Evolutionary conservation across 2,329 filamentous ascomycete species (phyloP), one percentile per base, ranked within the genome.

Genomic region (Paraphaeosphaeria minitans): DNA sequence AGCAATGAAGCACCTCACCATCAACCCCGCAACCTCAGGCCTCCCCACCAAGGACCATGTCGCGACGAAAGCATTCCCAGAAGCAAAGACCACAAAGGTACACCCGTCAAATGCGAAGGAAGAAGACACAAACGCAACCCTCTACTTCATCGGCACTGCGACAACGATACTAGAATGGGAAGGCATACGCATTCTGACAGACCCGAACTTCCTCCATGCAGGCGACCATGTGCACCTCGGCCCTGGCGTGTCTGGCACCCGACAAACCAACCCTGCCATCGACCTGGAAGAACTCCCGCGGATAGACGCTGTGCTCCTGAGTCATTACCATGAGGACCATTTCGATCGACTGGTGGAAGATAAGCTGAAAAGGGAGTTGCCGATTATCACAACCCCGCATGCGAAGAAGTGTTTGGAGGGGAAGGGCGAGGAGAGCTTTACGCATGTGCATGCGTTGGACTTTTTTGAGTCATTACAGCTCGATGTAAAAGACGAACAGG

Each of bases 161-260:
- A 86, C 84, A 2, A 85, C 83, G 0, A 77, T 87, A 41, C 72
- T 86, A 43, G 80, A 84, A 69, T 86, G 82, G 82, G 72, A 79
- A 59, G 81, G 80, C 45, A 71, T 84, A 48, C 80, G 83, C 31
- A 78, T 87, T 60, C 79, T 87, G 50, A 87, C 84, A 0, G 84
- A 80, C 57, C 71, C 70, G 12, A 73, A 74, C 61, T 89, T 90
- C 73, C 80, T 90, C 0, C 87, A 88, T 65, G 82, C 82, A 1
- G 86, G 87, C 33, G 86, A 89, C 66, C 85, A 89, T 64, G 86
- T 89, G 9, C 87, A 89, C 69, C 81, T 89, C 1, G 87, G 87
- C 0, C 87, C 87, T 0, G 86, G 86, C 0, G 85, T 89, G 1
- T 83, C 80, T 2, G 83, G 79, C 0, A 79, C 78, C 24, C 79